Evolutionary conservation across 2,329 filamentous ascomycete genomes (phyloP).

Genomic region (Madurella fahalii): DNA sequence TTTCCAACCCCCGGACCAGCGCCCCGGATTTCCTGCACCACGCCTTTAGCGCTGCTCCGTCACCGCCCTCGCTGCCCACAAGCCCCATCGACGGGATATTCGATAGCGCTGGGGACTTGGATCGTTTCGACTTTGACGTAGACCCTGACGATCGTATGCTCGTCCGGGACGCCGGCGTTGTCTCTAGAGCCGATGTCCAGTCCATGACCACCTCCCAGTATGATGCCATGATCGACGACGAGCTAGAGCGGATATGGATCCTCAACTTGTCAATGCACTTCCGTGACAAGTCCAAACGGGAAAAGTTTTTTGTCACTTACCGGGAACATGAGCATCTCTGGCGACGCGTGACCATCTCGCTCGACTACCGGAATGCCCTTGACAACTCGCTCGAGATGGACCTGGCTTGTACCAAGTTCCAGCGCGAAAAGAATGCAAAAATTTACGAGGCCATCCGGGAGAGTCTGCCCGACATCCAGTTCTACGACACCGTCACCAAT

Average conservation of each 20-base stretch:
- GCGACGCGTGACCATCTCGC: slow-evolving; percentile 86
- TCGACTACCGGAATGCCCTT: slow-evolving; percentile 82
- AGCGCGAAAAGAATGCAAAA: slow-evolving; percentile 85
- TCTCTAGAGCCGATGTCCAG: slow-evolving; percentile 39
- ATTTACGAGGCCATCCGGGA: slow-evolving; percentile 95
- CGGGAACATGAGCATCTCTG: slow-evolving; percentile 74
- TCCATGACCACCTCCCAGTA: slow-evolving; percentile 53
- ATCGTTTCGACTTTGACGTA: slow-evolving; percentile 5
- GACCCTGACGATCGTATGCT: not conserved
- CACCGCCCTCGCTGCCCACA: slow-evolving; percentile 29
- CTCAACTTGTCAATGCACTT: slow-evolving; percentile 96
- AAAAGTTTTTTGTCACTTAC: slow-evolving; percentile 98
- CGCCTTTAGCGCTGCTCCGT: slow-evolving; percentile 25
- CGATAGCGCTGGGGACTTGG: slow-evolving; percentile 22
- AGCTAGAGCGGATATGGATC: slow-evolving; percentile 88
- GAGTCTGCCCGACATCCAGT: slow-evolving; percentile 88
- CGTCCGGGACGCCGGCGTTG: slow-evolving; percentile 24
- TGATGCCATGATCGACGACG: slow-evolving; percentile 66
- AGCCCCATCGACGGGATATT: slow-evolving; percentile 33
- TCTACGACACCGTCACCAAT: slow-evolving; percentile 94
- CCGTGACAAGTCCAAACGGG: slow-evolving; percentile 82
- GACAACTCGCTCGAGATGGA: slow-evolving; percentile 82
- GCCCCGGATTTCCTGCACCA: slow-evolving; percentile 43
- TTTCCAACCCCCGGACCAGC: slow-evolving; percentile 43
- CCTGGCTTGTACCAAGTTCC: slow-evolving; percentile 70